A percentile compares a stretch with the other conserved stretches of the same genome.
These are phyloP conservation scores for Nothophaeocryptopus gaeumannii DNA, from an alignment of 2,329 filamentous ascomycete species.

Conservation along the genomic window DNA sequence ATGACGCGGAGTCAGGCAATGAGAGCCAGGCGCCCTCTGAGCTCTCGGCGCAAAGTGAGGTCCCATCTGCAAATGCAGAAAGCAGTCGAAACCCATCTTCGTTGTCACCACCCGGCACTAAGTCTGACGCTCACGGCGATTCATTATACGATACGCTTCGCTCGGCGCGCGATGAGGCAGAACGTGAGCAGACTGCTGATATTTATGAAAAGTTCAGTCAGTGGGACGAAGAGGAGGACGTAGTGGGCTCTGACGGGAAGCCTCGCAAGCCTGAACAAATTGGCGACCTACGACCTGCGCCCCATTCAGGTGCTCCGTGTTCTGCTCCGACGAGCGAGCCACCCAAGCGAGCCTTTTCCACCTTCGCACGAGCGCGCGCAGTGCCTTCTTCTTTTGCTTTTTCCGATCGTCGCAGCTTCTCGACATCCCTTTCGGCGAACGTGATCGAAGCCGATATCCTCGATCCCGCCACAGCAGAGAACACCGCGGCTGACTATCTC, in stretches of 20 bases:
- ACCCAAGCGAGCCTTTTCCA: slow-evolving; percentile 13
- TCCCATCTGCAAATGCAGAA: no score
- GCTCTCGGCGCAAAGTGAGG: no score
- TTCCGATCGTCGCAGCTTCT: background rate
- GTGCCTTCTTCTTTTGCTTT: no score
- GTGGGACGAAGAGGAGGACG: background rate
- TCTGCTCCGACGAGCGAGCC: background rate
- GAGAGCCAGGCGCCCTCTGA: no score
- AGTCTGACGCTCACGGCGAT: background rate
- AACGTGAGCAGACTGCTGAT: slow-evolving; percentile 8
- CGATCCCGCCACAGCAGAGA: slow-evolving; percentile 16
- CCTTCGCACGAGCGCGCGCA: background rate
- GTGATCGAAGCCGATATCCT: background rate
- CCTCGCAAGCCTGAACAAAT: background rate
- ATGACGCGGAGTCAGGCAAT: no score
- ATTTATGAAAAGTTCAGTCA: background rate
- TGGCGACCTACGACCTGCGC: no score
- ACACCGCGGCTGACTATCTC: slow-evolving; percentile 27
- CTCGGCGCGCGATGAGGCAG: slow-evolving; percentile 4
- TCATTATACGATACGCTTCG: slow-evolving; percentile 8
- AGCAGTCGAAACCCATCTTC: no score
- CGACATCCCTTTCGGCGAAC: background rate
- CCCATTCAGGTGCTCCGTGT: no score
- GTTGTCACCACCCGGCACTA: no score
- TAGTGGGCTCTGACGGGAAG: background rate